Evolutionary conservation across 2,329 filamentous ascomycete genomes (phyloP).

Genomic region (Chaetomium sp.): DNA sequence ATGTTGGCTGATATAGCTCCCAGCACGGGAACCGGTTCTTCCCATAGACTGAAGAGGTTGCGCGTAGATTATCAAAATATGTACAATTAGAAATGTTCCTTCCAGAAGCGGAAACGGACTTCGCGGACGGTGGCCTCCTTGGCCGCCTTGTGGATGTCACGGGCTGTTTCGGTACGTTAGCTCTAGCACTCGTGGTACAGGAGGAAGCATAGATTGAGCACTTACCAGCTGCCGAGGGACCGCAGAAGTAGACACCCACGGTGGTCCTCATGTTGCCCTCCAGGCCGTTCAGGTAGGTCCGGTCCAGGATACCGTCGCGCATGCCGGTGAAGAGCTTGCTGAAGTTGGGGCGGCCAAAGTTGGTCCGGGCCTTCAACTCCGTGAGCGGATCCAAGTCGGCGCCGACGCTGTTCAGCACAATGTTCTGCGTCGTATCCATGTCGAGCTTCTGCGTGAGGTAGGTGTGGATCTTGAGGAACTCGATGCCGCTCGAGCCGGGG

Average conservation of each 20-base stretch:
- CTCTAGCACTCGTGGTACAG: not conserved
- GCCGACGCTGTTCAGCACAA: constrained; percentile 93
- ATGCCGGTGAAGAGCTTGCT: constrained; percentile 75
- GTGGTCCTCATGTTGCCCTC: constrained; percentile 77
- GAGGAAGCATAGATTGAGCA: constrained; percentile 23
- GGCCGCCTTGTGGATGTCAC: constrained; percentile 82
- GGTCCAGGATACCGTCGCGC: constrained; percentile 83
- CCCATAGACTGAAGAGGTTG: not conserved
- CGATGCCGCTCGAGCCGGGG: constrained; percentile 67
- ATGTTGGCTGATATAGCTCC: not conserved
- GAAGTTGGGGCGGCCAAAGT: constrained; percentile 95
- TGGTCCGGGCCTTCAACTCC: constrained; percentile 84
- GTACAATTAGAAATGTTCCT: constrained; percentile 75
- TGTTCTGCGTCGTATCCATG: constrained; percentile 90
- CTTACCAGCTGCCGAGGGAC: constrained; percentile 71
- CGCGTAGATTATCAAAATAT: constrained; percentile 14
- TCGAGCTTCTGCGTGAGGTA: constrained; percentile 95
- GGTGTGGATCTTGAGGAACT: constrained; percentile 97
- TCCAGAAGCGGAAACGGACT: constrained; percentile 97
- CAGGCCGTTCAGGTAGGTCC: constrained; percentile 81
- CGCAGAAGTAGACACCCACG: constrained; percentile 97
- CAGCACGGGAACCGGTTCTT: not conserved
- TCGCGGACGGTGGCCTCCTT: constrained; percentile 72
- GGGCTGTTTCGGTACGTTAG: constrained; percentile 60
- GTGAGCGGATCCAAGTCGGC: constrained; percentile 87